These are phyloP conservation scores for Leptomonas pyrrhocoris DNA, from an alignment of 208 protist genomes.

Conservation along the genomic window DNA sequence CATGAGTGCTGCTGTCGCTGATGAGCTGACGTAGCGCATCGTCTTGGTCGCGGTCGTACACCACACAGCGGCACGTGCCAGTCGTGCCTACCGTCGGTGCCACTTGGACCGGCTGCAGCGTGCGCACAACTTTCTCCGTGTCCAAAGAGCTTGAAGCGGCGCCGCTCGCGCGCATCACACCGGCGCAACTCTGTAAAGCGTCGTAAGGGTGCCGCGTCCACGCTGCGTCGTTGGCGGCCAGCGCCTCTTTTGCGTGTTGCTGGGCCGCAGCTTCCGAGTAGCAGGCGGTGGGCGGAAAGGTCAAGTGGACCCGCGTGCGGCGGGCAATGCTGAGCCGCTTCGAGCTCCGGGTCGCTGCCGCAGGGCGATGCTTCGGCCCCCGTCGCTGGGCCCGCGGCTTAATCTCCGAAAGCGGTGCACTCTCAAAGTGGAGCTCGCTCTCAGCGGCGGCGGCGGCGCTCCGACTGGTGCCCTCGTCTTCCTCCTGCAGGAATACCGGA, in stretches of 20 bases:
- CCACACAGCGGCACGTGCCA: constrained; percentile 47
- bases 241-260: constrained; percentile 22
- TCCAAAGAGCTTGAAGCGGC: constrained; percentile 12
- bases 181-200: constrained; percentile 15
- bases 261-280: constrained; percentile 27
- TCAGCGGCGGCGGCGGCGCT: not conserved
- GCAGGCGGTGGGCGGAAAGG: constrained; percentile 29
- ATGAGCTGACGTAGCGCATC: constrained; percentile 40
- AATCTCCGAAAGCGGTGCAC: constrained; percentile 5
- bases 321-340: constrained; percentile 25
- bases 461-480: constrained; percentile 1
- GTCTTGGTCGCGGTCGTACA: constrained; percentile 28
- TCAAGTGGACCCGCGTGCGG: constrained; percentile 27
- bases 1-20: constrained; percentile 23
- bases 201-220: constrained; percentile 50
- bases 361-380: not conserved
- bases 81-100: constrained; percentile 2
- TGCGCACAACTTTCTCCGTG: constrained; percentile 47
- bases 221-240: constrained; percentile 11
- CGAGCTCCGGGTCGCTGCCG: constrained; percentile 1
- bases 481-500: constrained; percentile 8
- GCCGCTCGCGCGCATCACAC: constrained; percentile 17
- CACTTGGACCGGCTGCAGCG: constrained; percentile 55
- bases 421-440: constrained; percentile 17
- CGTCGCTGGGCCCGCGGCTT: not conserved